Conservation (phyloP, 768 basidiomycete species). For the Lactifluus echinatus region DNA sequence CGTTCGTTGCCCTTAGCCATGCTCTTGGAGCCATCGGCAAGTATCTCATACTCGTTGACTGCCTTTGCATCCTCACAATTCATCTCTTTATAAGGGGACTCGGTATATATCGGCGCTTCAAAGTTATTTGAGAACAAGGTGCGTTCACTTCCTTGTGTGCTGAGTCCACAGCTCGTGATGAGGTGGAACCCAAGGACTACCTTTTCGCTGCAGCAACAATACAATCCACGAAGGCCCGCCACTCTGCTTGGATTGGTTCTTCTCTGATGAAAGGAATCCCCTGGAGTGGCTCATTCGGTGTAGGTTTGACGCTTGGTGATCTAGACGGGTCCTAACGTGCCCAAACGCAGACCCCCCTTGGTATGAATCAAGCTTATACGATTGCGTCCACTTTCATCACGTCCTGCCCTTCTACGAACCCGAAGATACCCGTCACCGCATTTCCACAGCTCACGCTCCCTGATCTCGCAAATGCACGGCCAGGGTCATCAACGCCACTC, state of each 20-base stretch:
- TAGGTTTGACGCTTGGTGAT: constrained; percentile 19
- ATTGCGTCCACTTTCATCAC: constrained; percentile 39
- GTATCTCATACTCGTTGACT: not conserved
- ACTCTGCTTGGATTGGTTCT: constrained; percentile 53
- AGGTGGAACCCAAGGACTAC: constrained; percentile 27
- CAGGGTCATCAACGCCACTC: constrained; percentile 12
- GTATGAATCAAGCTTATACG: constrained; percentile 34
- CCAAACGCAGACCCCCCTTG: constrained; percentile 32
- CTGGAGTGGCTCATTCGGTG: constrained; percentile 53
- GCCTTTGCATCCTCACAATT: not conserved
- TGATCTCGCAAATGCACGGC: constrained; percentile 6
- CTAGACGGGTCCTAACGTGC: constrained; percentile 27
- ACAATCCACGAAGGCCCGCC: constrained; percentile 52
- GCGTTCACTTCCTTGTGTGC: constrained; percentile 25
- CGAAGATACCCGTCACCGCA: constrained; percentile 38
- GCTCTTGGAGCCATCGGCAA: constrained; percentile 45
- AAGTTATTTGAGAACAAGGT: constrained; percentile 38
- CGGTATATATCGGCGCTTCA: constrained; percentile 51
- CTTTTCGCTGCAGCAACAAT: constrained; percentile 49
- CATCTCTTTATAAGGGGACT: constrained; percentile 23
- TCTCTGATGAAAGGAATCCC: constrained; percentile 39
- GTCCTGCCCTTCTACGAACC: constrained; percentile 46
- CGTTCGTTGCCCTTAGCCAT: constrained; percentile 43
- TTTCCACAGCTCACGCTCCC: constrained; percentile 41
- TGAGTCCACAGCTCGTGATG: not conserved